Conservation (phyloP, 495 filamentous ascomycete genomes). For the Sporormia fimetaria region DNA sequence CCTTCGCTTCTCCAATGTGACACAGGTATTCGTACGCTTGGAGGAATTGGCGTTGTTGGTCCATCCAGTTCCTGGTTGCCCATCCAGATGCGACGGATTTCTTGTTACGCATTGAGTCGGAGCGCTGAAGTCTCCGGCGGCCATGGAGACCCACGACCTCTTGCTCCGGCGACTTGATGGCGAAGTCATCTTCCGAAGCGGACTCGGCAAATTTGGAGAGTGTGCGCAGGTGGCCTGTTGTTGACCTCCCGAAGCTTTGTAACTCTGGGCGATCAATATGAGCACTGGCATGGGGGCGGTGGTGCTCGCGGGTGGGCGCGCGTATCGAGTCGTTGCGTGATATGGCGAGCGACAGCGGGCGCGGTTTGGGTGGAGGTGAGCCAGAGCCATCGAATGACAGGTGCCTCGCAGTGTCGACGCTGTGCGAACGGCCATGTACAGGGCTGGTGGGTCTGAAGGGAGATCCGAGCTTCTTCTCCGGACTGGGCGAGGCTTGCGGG, state of each 20-base stretch:
- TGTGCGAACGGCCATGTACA: conserved; percentile 25
- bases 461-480: too few species aligned
- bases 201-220: conserved; percentile 74
- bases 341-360: conserved; percentile 28
- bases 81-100: conserved; percentile 48
- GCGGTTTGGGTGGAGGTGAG: conserved; percentile 25
- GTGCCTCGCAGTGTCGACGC: conserved; percentile 20
- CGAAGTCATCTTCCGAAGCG: conserved; percentile 63
- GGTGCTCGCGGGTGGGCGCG: conserved; percentile 24
- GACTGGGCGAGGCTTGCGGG: neutral
- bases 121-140: conserved; percentile 67
- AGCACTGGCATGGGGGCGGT: conserved; percentile 4
- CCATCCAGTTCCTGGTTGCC: conserved; percentile 94
- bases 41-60: conserved; percentile 89
- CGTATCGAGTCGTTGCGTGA: conserved; percentile 32
- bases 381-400: conserved; percentile 21
- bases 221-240: conserved; percentile 78
- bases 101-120: conserved; percentile 45
- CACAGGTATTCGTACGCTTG: conserved; percentile 98
- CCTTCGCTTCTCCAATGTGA: conserved; percentile 97
- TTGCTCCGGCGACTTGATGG: conserved; percentile 57
- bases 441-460: conserved; percentile 14
- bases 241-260: conserved; percentile 65
- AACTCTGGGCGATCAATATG: conserved; percentile 49
- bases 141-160: conserved; percentile 84